Evolutionary conservation across 192 early-diverging fungal genomes (phyloP).

Genomic region (Backusella tuberculispora): DNA sequence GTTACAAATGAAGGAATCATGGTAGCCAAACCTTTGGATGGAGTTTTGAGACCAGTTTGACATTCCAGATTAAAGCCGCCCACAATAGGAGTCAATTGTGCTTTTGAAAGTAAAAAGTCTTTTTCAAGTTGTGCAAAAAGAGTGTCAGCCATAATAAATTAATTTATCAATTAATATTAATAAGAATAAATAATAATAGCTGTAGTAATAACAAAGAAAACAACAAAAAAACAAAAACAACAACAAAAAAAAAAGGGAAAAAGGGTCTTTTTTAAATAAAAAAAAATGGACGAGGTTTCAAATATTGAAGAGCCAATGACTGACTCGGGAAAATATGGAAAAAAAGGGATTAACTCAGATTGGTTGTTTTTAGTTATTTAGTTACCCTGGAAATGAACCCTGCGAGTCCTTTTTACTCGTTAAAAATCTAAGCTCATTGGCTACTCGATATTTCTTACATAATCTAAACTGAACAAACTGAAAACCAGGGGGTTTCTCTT

Average conservation of each 20-base stretch:
- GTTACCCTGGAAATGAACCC: conserved; percentile 16
- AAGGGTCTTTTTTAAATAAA: not conserved
- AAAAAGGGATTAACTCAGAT: conserved; percentile 1
- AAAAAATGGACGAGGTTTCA: conserved; percentile 8
- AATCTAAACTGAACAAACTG: conserved; percentile 4
- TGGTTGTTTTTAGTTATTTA: not conserved
- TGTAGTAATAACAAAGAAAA: not conserved
- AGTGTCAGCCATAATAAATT: conserved; percentile 23
- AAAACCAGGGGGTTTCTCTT: conserved; percentile 1
- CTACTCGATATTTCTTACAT: not conserved
- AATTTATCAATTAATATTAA: not conserved
- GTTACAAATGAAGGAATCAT: conserved; percentile 96
- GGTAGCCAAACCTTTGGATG: conserved; percentile 54
- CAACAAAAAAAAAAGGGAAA: too few species aligned
- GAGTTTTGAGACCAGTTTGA: conserved; percentile 42
- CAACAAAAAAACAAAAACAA: not conserved
- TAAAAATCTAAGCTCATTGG: not conserved
- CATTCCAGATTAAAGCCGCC: conserved; percentile 42
- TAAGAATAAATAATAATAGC: not conserved
- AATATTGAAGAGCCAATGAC: not conserved
- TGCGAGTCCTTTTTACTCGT: not conserved
- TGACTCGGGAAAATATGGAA: conserved; percentile 12
- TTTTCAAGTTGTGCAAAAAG: conserved; percentile 33
- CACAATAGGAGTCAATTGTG: conserved; percentile 36
- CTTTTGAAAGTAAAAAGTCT: conserved; percentile 30